Evolutionary conservation across 495 filamentous ascomycete species (phyloP).

Genomic region (Clohesyomyces aquaticus): DNA sequence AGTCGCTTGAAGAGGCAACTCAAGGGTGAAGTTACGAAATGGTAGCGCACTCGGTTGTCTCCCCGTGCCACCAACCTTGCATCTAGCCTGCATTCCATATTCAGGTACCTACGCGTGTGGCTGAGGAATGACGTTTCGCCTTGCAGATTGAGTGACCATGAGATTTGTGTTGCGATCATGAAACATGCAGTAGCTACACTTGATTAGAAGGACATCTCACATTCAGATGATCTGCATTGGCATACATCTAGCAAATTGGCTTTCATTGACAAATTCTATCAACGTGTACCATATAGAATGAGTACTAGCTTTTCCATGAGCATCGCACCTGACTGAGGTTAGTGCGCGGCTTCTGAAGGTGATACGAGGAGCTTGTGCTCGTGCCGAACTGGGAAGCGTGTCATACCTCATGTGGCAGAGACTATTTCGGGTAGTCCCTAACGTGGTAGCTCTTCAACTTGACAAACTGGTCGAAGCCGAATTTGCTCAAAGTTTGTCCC

Average conservation of each 20-base stretch:
- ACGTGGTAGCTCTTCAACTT: conserved; percentile 96
- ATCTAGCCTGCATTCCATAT: conserved; percentile 32
- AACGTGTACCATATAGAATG: too few relatives aligned
- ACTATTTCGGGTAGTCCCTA: conserved; percentile 78
- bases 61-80: conserved; percentile 33
- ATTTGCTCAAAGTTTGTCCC: conserved; percentile 84
- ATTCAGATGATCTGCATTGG: conserved; percentile 2
- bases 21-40: background rate
- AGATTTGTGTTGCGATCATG: conserved; percentile 20
- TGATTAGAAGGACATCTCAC: conserved; percentile 14
- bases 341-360: background rate
- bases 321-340: background rate
- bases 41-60: conserved; percentile 1
- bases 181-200: conserved; percentile 21
- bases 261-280: background rate
- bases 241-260: background rate
- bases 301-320: background rate
- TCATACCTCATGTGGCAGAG: conserved; percentile 17
- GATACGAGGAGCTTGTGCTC: background rate
- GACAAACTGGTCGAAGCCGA: conserved; percentile 92
- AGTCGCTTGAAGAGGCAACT: background rate
- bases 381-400: background rate
- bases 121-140: conserved; percentile 12
- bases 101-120: conserved; percentile 29
- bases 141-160: conserved; percentile 16